These are phyloP conservation scores for Mycena citricolor DNA, from an alignment of 1,284 basidiomycete species.

Conservation along the genomic window DNA sequence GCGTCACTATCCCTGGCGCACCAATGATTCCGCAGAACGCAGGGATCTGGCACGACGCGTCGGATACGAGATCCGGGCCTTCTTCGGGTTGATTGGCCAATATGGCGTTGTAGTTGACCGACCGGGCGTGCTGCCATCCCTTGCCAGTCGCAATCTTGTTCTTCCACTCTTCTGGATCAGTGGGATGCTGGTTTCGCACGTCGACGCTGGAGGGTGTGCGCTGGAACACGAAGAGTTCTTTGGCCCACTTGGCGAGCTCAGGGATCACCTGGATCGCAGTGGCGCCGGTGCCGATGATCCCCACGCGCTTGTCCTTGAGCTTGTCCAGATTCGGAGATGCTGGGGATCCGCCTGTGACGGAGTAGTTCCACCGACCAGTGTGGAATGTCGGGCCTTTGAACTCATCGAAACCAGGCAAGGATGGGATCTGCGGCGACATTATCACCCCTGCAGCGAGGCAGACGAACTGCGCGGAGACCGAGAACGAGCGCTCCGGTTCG, in stretches of 20 bases:
- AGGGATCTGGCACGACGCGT: slow-evolving; percentile 13
- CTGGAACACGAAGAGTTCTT: slow-evolving; percentile 25
- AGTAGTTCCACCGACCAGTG: slow-evolving; percentile 25
- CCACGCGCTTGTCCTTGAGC: slow-evolving; percentile 22
- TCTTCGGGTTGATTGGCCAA: neutral
- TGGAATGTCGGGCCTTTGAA: slow-evolving; percentile 23
- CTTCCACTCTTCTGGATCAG: slow-evolving; percentile 17
- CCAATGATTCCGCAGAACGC: slow-evolving; percentile 20
- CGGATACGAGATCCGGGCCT: slow-evolving; percentile 14
- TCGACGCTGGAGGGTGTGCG: slow-evolving; percentile 24
- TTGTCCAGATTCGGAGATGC: slow-evolving; percentile 17
- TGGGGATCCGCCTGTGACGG: slow-evolving; percentile 16
- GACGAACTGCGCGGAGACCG: slow-evolving; percentile 18
- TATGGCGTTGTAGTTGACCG: neutral
- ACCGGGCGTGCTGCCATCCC: slow-evolving; percentile 17
- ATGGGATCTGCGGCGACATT: slow-evolving; percentile 21
- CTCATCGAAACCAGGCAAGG: slow-evolving; percentile 14
- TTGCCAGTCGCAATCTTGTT: slow-evolving; percentile 10
- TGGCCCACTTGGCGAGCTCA: slow-evolving; percentile 20
- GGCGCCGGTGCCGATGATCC: slow-evolving; percentile 23
- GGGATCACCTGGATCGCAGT: slow-evolving; percentile 24
- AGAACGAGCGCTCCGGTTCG: slow-evolving; percentile 4
- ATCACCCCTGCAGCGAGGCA: slow-evolving; percentile 9
- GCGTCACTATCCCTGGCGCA: slow-evolving; percentile 9
- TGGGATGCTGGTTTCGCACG: slow-evolving; percentile 19